phyloP scores from a whole-genome alignment of 1,139 yeast genomes.

The Arxiozyma telluris region DNA sequence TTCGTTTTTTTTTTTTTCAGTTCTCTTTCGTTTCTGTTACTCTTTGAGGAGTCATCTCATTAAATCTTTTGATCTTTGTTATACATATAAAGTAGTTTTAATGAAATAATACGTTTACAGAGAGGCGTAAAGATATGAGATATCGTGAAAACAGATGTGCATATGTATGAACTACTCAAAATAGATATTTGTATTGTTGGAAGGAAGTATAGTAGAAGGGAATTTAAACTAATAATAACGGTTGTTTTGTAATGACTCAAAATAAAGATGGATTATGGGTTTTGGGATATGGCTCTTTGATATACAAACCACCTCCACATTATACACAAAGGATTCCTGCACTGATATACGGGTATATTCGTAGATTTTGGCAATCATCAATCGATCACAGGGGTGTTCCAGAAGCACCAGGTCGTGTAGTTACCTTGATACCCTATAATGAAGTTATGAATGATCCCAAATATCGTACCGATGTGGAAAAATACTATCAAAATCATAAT shows the following conservation, averaged over 20 bases:
- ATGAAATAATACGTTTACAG: neutral
- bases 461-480: constrained; percentile 39
- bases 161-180: too few relatives aligned
- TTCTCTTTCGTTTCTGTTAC: neutral
- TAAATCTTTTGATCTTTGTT: neutral
- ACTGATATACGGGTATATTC: constrained; percentile 59
- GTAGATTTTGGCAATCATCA: constrained; percentile 89
- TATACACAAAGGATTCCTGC: constrained; percentile 60
- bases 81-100: too few relatives aligned
- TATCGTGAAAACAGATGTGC: too few relatives aligned
- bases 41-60: neutral
- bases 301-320: constrained; percentile 86
- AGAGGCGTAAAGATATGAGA: neutral
- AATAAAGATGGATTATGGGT: constrained; percentile 51
- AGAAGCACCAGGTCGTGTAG: constrained; percentile 78
- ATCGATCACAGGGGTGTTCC: constrained; percentile 89
- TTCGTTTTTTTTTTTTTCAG: neutral
- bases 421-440: constrained; percentile 56
- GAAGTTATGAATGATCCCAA: constrained; percentile 39
- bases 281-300: constrained; percentile 83
- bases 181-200: neutral
- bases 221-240: too few relatives aligned
- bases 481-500: constrained; percentile 6
- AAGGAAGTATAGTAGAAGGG: neutral
- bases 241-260: neutral